phyloP scores from a whole-genome alignment of 164 flowering plant species.

The grape (Vitis vinifera) region ASM3070453v1 NC_081819.1:4477001-4477500 shows the following conservation, averaged over 20 bases:
- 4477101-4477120: too few species aligned
- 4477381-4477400: neutral
- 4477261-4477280: slow-evolving; percentile 18
- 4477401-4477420: neutral
- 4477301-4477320: slow-evolving; percentile 16
- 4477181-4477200: neutral
- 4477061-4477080: too few species aligned
- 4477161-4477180: too few species aligned
- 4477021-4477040: too few species aligned
- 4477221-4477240: slow-evolving; percentile 10
- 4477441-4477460: neutral
- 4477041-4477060: too few species aligned
- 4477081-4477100: too few species aligned
- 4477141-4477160: too few species aligned
- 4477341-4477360: slow-evolving; percentile 3
- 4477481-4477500: too few species aligned
- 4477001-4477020: too few species aligned
- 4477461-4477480: too few species aligned
- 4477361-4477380: slow-evolving; percentile 11
- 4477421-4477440: neutral
- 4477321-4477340: slow-evolving; percentile 20
- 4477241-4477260: slow-evolving; percentile 7
- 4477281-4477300: slow-evolving; percentile 10
- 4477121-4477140: too few species aligned
- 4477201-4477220: slow-evolving; percentile 20